Base-by-base conservation (phyloP, 2,329 filamentous ascomycete genomes). In the Neofusicoccum sp. region DNA sequence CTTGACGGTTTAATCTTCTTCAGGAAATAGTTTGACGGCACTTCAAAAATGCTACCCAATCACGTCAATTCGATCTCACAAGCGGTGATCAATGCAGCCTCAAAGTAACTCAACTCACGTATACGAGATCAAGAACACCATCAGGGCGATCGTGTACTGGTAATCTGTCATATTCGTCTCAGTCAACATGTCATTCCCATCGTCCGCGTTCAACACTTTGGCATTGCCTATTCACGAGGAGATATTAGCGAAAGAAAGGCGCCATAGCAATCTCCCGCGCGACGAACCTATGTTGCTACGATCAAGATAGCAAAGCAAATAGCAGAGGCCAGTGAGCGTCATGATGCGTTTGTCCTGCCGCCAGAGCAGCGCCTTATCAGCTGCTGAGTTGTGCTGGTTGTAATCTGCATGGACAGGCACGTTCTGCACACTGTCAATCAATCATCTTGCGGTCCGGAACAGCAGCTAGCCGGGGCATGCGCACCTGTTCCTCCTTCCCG, bases 221-320 rank as follows among this genome's bases (percentile, higher is more conserved):
- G 86, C 70, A 56, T 72, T 72, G 48, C 86, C 86, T 36, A 67
- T 67, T 11, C 43, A 43, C 38, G 51, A 56, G 11, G 16, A 40
- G 36, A 40, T 40, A 20, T 20, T 20, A 20, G 20, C 20, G 20
- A 20, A 20, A 20, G 20, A 20, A 90, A 89, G 20, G 20, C 20
- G 20, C 20, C 20, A 20, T 20, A 20, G 20, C 20, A 20, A 20
- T 20, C 20, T 20, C 20, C 20, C 2, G 20, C 20, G 20, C 20
- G 20, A 20, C 20, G 20, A 20, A 20, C 20, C 20, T 20, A 20
- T 20, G 71, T 89, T 90, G 60, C 84, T 82, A 44, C 85, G 79
- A 72, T 89, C 87, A 26, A 89, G 80, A 69, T 87, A 89, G 72
- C 84, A 87, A 24, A 89, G 79, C 47, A 89, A 79, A 70, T 88